A percentile compares a stretch with the other conserved stretches of the same genome.
These are phyloP conservation scores for Cutaneotrichosporon sp. DNA, from an alignment of 1,284 basidiomycete species.

Conservation along the genomic window DNA sequence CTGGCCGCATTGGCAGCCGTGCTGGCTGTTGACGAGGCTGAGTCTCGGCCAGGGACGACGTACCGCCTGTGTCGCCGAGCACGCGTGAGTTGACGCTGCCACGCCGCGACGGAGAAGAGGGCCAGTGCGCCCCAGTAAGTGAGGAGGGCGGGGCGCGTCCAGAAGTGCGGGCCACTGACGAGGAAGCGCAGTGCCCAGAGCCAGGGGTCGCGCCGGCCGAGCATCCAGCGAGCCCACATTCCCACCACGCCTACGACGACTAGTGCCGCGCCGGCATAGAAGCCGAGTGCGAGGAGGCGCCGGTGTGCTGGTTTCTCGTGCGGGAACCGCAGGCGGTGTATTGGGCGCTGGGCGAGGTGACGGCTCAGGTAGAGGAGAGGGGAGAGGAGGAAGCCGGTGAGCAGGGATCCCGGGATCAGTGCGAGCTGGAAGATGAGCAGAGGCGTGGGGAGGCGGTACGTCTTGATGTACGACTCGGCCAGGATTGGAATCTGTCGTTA, in stretches of 20 bases:
- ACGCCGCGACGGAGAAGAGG: slow-evolving; percentile 79
- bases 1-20: neutral
- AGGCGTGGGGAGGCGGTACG: slow-evolving; percentile 87
- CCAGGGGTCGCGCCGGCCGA: slow-evolving; percentile 82
- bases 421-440: slow-evolving; percentile 89
- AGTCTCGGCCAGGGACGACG: slow-evolving; percentile 22
- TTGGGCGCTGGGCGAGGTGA: slow-evolving; percentile 84
- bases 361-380: slow-evolving; percentile 89
- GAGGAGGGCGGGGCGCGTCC: slow-evolving; percentile 76
- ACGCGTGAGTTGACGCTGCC: slow-evolving; percentile 80
- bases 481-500: slow-evolving; percentile 66
- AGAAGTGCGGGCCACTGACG: slow-evolving; percentile 66
- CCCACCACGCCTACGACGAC: slow-evolving; percentile 84
- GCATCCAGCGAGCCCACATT: slow-evolving; percentile 84
- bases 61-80: slow-evolving; percentile 58
- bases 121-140: slow-evolving; percentile 80
- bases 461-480: slow-evolving; percentile 81
- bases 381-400: slow-evolving; percentile 89
- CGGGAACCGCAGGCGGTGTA: slow-evolving; percentile 80
- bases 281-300: slow-evolving; percentile 75
- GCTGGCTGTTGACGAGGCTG: neutral
- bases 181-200: slow-evolving; percentile 74
- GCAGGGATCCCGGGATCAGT: slow-evolving; percentile 83
- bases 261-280: slow-evolving; percentile 72
- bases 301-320: slow-evolving; percentile 80